Evolutionary conservation across 2,329 filamentous ascomycete species (phyloP).

Genomic region (Nigrograna mackinnonii): DNA sequence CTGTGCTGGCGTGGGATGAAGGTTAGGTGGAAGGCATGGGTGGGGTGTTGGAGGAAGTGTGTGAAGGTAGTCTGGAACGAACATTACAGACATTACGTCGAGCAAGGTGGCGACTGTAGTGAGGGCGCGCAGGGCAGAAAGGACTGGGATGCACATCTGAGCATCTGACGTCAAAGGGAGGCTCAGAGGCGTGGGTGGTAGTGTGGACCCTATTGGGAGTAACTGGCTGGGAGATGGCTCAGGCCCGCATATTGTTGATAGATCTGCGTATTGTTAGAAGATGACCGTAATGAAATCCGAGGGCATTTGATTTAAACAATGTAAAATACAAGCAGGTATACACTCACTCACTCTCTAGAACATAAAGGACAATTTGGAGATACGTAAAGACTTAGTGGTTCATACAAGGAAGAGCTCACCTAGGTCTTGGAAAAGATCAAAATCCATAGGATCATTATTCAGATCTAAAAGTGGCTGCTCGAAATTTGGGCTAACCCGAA

Average conservation of each 20-base stretch:
- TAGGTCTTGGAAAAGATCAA: conserved; percentile 15
- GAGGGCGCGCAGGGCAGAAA: conserved; percentile 25
- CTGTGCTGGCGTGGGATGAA: conserved; percentile 57
- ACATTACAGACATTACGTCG: conserved; percentile 14
- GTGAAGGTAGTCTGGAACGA: conserved; percentile 21
- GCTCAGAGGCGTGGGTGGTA: conserved; percentile 1
- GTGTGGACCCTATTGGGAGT: too few relatives aligned
- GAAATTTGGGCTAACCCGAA: conserved; percentile 4
- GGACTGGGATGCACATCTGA: conserved; percentile 44
- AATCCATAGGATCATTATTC: conserved; percentile 14
- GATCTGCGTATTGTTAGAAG: too few relatives aligned
- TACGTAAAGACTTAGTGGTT: too few relatives aligned
- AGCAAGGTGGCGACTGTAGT: conserved; percentile 17
- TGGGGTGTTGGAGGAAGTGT: conserved; percentile 13
- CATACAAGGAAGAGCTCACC: too few relatives aligned
- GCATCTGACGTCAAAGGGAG: conserved; percentile 18
- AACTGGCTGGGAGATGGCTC: too few relatives aligned
- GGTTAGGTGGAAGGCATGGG: conserved; percentile 32
- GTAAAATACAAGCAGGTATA: too few relatives aligned
- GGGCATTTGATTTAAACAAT: too few relatives aligned
- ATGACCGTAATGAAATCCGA: too few relatives aligned
- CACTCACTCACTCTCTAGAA: too few relatives aligned
- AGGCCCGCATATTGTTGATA: too few relatives aligned
- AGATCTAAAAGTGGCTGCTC: conserved; percentile 12
- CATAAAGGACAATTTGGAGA: too few relatives aligned